Conservation (phyloP, 345 rosid genomes). For the Boechera retrofracta region DNA sequence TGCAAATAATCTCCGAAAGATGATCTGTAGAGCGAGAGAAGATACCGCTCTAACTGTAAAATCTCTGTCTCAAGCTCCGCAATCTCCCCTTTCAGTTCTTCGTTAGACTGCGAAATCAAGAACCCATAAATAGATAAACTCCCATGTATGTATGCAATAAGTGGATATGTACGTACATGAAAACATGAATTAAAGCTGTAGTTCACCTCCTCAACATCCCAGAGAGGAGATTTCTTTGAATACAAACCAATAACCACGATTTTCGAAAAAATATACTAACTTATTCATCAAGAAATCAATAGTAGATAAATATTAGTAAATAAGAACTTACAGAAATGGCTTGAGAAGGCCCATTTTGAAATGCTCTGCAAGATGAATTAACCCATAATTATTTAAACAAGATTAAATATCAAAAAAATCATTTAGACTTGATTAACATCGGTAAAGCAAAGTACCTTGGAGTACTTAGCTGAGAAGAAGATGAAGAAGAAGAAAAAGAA, state of each 20-base stretch:
- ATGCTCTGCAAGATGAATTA: conserved; percentile 45
- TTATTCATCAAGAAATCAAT: conserved; percentile 16
- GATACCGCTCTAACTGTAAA: conserved; percentile 60
- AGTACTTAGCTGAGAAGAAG: conserved; percentile 49
- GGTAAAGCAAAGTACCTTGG: conserved; percentile 44
- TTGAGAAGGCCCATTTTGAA: conserved; percentile 40
- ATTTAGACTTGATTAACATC: not conserved
- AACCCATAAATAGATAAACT: not conserved
- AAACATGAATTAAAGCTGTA: too few relatives aligned
- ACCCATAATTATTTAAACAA: not conserved
- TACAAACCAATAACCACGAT: too few relatives aligned
- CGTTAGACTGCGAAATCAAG: conserved; percentile 51
- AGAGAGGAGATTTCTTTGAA: too few relatives aligned
- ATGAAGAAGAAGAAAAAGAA: conserved; percentile 46
- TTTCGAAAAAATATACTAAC: too few relatives aligned
- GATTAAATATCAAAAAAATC: not conserved
- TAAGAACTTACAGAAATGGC: conserved; percentile 51
- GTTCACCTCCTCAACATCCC: too few relatives aligned
- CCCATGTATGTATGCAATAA: not conserved
- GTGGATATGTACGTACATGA: not conserved
- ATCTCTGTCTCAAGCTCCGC: conserved; percentile 65
- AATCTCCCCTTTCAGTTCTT: conserved; percentile 63
- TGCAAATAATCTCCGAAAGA: conserved; percentile 55
- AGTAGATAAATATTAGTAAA: conserved; percentile 4
- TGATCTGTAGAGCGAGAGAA: conserved; percentile 70